These are phyloP conservation scores for Xylariaceae sp. DNA, from an alignment of 2,329 filamentous ascomycete species.

Conservation along the genomic window DNA sequence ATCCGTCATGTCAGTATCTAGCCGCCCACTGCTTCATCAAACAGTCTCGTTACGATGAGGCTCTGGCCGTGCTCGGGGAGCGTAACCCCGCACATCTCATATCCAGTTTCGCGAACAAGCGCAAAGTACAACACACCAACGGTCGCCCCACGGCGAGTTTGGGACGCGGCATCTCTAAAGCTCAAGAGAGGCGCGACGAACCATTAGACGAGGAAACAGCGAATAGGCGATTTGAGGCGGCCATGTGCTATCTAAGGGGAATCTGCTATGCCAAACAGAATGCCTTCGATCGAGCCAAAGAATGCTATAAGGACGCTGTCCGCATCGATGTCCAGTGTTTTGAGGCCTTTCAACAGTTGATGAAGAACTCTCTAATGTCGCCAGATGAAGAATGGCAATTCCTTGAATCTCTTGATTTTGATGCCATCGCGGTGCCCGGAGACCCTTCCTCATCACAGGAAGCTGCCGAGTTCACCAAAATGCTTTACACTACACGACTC, in stretches of 20 bases:
- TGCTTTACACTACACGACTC: constrained; percentile 93
- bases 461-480: constrained; percentile 90
- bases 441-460: constrained; percentile 77
- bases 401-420: constrained; percentile 87
- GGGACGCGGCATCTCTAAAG: constrained; percentile 32
- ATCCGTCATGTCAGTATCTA: constrained; percentile 88
- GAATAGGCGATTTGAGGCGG: constrained; percentile 87
- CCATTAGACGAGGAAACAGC: constrained; percentile 68
- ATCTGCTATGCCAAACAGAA: constrained; percentile 97
- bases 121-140: constrained; percentile 72
- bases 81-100: constrained; percentile 93
- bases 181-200: constrained; percentile 41
- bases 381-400: constrained; percentile 92
- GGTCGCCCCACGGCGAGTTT: constrained; percentile 32
- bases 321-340: constrained; percentile 98
- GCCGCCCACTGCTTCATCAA: constrained; percentile 94
- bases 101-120: constrained; percentile 64
- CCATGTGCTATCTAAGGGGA: constrained; percentile 95
- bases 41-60: constrained; percentile 88
- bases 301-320: constrained; percentile 98
- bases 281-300: constrained; percentile 94
- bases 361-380: constrained; percentile 92
- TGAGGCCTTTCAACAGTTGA: constrained; percentile 96
- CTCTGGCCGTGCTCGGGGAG: constrained; percentile 84
- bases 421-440: constrained; percentile 72